Conservation (phyloP, 352 stramenopile genomes). For the Aphanomyces astaci region DNA sequence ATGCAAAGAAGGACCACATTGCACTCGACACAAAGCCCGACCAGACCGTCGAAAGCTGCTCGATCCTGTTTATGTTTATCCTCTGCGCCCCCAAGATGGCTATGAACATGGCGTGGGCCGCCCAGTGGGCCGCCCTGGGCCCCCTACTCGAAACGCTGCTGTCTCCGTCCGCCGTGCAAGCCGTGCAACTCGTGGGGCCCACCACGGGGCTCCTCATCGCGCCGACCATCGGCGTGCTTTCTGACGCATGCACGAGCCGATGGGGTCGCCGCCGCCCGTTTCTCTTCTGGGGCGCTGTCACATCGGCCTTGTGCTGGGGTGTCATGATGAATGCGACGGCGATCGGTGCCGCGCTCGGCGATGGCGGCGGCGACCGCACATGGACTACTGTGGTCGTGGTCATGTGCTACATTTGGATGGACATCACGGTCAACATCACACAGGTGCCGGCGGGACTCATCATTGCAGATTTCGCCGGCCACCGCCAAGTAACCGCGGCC, state of each 20-base stretch:
- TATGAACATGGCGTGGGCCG: constrained; percentile 51
- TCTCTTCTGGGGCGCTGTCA: constrained; percentile 32
- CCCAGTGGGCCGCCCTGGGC: constrained; percentile 46
- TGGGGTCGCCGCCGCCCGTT: constrained; percentile 38
- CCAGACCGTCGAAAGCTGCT: constrained; percentile 21
- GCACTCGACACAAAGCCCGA: not conserved
- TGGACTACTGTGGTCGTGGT: constrained; percentile 45
- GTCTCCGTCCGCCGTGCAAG: constrained; percentile 38
- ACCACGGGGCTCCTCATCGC: constrained; percentile 42
- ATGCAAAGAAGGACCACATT: not conserved
- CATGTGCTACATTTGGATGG: constrained; percentile 61
- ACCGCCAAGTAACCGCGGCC: constrained; percentile 40
- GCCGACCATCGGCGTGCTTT: constrained; percentile 42
- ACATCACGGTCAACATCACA: constrained; percentile 49
- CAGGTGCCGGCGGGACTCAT: constrained; percentile 39
- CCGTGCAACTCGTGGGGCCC: constrained; percentile 46
- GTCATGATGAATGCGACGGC: constrained; percentile 48
- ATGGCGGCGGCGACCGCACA: constrained; percentile 35
- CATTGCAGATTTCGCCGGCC: constrained; percentile 48
- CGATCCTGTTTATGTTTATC: constrained; percentile 32
- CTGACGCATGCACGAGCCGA: constrained; percentile 30
- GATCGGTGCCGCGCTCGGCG: constrained; percentile 40
- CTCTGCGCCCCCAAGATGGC: constrained; percentile 49
- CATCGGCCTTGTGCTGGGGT: constrained; percentile 39
- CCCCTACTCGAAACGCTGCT: constrained; percentile 49